These are phyloP conservation scores for Thyridium curvatum DNA, from an alignment of 2,329 filamentous ascomycete genomes.

Conservation along the genomic window DNA sequence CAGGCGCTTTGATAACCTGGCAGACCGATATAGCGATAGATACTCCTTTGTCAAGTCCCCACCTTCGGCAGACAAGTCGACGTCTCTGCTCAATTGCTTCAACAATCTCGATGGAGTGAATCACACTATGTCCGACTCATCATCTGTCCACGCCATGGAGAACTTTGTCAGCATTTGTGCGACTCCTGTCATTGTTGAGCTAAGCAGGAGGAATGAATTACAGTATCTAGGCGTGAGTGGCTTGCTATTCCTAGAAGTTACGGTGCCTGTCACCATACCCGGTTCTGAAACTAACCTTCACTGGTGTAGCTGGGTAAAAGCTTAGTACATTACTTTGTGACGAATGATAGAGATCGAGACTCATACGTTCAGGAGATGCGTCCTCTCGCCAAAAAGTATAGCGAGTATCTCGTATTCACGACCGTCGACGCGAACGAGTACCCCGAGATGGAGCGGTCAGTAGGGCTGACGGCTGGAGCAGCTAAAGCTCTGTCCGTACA, in stretches of 20 bases:
- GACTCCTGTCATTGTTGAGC: conserved; percentile 32
- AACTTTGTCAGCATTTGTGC: conserved; percentile 30
- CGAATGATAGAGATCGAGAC: conserved; percentile 20
- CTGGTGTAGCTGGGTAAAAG: conserved; percentile 15
- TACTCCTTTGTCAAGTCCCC: conserved; percentile 33
- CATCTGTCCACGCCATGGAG: conserved; percentile 24
- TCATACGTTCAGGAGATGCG: conserved; percentile 27
- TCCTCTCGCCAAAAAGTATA: conserved; percentile 35
- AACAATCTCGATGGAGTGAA: conserved; percentile 32
- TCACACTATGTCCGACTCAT: conserved; percentile 23
- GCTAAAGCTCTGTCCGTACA: conserved; percentile 33
- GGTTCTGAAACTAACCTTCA: conserved; percentile 9
- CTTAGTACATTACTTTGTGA: conserved; percentile 25
- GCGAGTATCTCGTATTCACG: conserved; percentile 40
- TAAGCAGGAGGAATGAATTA: conserved; percentile 38
- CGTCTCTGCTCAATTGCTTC: conserved; percentile 25
- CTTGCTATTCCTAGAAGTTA: too few species aligned
- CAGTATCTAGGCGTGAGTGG: conserved; percentile 28
- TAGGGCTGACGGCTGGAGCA: conserved; percentile 26
- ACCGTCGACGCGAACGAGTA: conserved; percentile 40
- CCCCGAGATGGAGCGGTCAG: conserved; percentile 29
- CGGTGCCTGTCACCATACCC: not conserved
- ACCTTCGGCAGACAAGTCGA: conserved; percentile 7
- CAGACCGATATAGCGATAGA: conserved; percentile 28
- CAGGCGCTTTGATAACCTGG: conserved; percentile 23